Base-by-base conservation (phyloP, 1,284 basidiomycete species). In the Calocybe gambosa region DNA sequence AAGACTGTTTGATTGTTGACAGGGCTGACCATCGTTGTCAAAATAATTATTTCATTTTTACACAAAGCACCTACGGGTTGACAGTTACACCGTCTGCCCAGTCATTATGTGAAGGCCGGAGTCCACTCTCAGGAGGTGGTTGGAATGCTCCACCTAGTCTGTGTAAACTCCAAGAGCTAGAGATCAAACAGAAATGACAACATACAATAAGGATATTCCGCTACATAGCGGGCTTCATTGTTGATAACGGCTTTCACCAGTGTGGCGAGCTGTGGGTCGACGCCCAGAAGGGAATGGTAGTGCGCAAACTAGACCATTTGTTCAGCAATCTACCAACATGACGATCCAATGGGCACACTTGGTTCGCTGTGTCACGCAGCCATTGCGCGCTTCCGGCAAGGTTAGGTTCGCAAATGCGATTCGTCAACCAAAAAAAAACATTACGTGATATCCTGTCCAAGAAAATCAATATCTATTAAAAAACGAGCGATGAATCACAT, bases 331-430 rank as follows among this genome's bases (percentile, higher is more conserved):
- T 42, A 10, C 9, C 21, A 16, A 12, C 6, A 3, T 3, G 9
- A 21, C 2, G 21, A 37, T 20, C 8, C 25, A 5, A n/a, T 9
- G 36, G 21, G 55, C 63, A 18, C 45, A 77, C 82, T 64, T 86
- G 83, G 55, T 87, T 87, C n/a, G 77, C 82, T 16, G 84, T 85
- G 56, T 87, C 84, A 42, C 85, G 76, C 39, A 87, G 68, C 84
- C 84, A 83, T 56, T 82, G 80, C 2, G 80, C 80, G 34, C 80
- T 81, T 46, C 25, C 19, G 29, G 19, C 16, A 8, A 8, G 35
- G 2, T 46, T 39, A 45, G 45, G 53, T 36, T 54, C 46, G 13
- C 15, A 16, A 15, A 10, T 28, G 33, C 25, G 25, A 26, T 9
- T 5, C 5, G 9, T 26, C 25, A 12, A 21, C 13, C 20, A 31